phyloP scores from a whole-genome alignment of 192 early-diverging fungal species.

The Oehlia diaphana region DNA sequence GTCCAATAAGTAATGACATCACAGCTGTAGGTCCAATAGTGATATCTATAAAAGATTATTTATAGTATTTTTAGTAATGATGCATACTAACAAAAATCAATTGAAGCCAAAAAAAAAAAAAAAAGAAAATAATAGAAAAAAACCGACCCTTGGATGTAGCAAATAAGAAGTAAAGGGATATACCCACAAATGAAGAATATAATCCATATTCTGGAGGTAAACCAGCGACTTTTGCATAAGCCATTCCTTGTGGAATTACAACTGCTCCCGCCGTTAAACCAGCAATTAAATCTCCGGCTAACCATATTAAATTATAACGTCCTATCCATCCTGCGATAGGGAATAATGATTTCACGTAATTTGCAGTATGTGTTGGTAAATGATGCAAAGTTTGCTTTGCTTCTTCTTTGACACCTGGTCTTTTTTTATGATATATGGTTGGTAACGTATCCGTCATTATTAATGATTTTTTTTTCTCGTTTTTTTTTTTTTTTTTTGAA shows the following conservation, averaged over 20 bases:
- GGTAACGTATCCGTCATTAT: neutral
- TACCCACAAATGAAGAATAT: constrained; percentile 70
- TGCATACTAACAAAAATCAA: no score
- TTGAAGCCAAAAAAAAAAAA: no score
- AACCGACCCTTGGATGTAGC: constrained; percentile 63
- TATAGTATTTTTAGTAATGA: no score
- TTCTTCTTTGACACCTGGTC: neutral
- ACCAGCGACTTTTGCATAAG: constrained; percentile 70
- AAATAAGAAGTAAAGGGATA: constrained; percentile 67
- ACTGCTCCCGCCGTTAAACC: constrained; percentile 78
- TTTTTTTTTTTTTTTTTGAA: no score
- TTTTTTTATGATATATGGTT: neutral
- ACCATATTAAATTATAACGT: constrained; percentile 45
- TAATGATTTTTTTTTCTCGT: no score
- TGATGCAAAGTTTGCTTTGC: neutral
- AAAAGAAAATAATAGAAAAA: no score
- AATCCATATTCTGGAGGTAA: constrained; percentile 71
- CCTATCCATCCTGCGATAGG: constrained; percentile 18
- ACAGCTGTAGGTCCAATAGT: constrained; percentile 66
- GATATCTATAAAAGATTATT: constrained; percentile 35
- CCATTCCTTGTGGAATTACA: constrained; percentile 72
- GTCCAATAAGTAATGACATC: constrained; percentile 21
- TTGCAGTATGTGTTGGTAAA: neutral
- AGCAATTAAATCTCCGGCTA: constrained; percentile 59
- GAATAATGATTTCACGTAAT: constrained; percentile 24